Evolutionary conservation across 495 filamentous ascomycete genomes (phyloP).

Genomic region (Rusavskia elegans): DNA sequence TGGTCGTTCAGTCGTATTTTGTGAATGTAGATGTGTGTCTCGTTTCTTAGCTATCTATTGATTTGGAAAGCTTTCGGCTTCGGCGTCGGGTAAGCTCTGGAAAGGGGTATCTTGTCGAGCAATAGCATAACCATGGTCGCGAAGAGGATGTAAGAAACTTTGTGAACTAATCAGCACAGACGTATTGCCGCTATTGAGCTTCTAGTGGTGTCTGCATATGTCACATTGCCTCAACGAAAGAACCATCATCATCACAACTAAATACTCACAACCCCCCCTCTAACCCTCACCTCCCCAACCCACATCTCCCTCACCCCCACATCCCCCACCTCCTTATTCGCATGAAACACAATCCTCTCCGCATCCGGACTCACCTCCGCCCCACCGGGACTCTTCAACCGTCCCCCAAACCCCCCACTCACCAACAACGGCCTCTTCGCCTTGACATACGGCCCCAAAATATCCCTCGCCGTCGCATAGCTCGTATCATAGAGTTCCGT

Average conservation of each 20-base stretch:
- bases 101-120: too few species aligned
- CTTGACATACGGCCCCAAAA: constrained; percentile 33
- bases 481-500: constrained; percentile 36
- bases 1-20: too few species aligned
- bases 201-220: too few species aligned
- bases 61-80: too few species aligned
- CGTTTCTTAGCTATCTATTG: too few species aligned
- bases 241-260: neutral
- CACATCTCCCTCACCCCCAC: constrained; percentile 22
- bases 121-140: too few species aligned
- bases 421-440: constrained; percentile 21
- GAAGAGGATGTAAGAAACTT: too few species aligned
- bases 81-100: too few species aligned
- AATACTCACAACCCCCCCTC: neutral
- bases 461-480: constrained; percentile 30
- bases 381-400: constrained; percentile 32
- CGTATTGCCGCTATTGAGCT: too few species aligned
- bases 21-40: too few species aligned
- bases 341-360: constrained; percentile 30
- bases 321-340: constrained; percentile 21
- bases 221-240: too few species aligned
- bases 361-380: constrained; percentile 24
- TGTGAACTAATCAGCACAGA: too few species aligned
- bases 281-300: constrained; percentile 17
- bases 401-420: constrained; percentile 20